Base-by-base conservation (phyloP, 768 basidiomycete species). In the Podaxis mareebaensis region DNA sequence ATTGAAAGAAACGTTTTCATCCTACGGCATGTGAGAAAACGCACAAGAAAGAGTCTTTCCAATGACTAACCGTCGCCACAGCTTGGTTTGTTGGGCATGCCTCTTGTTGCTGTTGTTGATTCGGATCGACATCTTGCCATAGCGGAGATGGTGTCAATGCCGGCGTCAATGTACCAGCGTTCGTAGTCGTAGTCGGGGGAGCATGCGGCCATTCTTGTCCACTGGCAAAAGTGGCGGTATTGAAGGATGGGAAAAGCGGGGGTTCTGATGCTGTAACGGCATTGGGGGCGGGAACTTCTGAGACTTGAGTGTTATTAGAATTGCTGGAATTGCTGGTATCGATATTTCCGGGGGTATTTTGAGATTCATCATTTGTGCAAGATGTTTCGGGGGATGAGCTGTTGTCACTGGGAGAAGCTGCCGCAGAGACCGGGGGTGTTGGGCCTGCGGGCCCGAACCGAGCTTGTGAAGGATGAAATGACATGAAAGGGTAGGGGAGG, bases 351-450 rank as follows among this genome's bases (percentile, higher is more conserved):
- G 53, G 38, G 5, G 61, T 36, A 7, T 55, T 39, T 52, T 60
- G 59, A 11, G 58, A n/a, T n/a, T 54, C 42, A 7, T 56, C 20
- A 15, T 38, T 57, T 3, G 28, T 12, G 42, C 28, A 33, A 13
- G 57, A 48, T 28, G 28, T 33, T 13, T 36, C 33, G 8, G 65
- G 61, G 7, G 58, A 56, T 11, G 63, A 39, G 58, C 51, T 53
- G 3, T 39, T 67, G 1, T 73, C 73, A 10, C 64, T 69, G 12
- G 84, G 83, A 1, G 86, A 84, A 7, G 80, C 73, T 4, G 82
- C 81, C 15, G 79, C 78, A 0, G 86, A 85, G 38, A 84, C 62
- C 0, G 84, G 84, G 2, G 85, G 84, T 0, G 83, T 81, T n/a
- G 84, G 82, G 0, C 81, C 82, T 11, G 67, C 70, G n/a, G 76